Conservation (phyloP, 2,329 filamentous ascomycete genomes). For the Sporothrix variecibatus region DNA sequence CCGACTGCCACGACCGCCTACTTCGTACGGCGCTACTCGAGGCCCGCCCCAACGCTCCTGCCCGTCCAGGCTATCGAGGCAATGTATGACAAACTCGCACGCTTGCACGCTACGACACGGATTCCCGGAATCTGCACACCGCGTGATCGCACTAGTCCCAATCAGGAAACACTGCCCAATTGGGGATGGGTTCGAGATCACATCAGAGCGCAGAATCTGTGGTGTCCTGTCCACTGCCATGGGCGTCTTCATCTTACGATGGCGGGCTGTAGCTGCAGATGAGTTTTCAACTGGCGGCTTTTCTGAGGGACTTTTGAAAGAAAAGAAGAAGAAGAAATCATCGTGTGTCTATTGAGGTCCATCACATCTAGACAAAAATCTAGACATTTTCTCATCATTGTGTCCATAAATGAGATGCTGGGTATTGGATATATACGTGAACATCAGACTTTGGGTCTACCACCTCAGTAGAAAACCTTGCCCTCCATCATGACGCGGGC, state of each 20-base stretch:
- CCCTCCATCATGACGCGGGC: slow-evolving; percentile 54
- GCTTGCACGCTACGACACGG: neutral
- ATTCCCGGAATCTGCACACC: slow-evolving; percentile 5
- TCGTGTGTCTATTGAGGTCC: neutral
- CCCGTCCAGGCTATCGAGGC: too few species aligned
- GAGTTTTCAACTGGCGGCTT: neutral
- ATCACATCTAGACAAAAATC: neutral
- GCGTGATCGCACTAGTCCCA: slow-evolving; percentile 14
- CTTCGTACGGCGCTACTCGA: neutral
- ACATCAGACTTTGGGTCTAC: neutral
- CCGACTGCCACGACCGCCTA: neutral
- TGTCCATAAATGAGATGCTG: neutral
- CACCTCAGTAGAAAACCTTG: slow-evolving; percentile 44
- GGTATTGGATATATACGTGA: neutral
- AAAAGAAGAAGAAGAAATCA: neutral
- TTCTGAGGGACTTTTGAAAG: neutral
- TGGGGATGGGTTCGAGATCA: slow-evolving; percentile 3
- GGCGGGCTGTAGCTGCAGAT: neutral
- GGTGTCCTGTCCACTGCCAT: neutral
- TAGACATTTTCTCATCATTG: neutral
- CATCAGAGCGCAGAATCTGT: neutral
- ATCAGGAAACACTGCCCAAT: slow-evolving; percentile 20
- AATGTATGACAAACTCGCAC: neutral
- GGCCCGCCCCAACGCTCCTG: neutral
- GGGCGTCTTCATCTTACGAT: slow-evolving; percentile 1